Base-by-base conservation (phyloP, 768 basidiomycete species). In the Guyanaporus albipodus region DNA sequence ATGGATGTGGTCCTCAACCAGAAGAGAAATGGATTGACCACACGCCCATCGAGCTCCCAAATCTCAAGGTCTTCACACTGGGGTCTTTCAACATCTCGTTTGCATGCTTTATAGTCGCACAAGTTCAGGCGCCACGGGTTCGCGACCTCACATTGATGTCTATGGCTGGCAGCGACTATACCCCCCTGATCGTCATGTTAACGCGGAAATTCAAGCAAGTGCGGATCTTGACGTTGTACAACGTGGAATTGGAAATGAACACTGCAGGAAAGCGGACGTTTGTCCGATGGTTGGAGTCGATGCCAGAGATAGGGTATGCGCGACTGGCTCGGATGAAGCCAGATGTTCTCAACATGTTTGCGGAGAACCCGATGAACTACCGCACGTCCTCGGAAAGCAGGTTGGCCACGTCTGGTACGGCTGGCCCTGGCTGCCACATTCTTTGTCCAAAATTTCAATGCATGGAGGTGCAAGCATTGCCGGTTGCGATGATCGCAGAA, bases 71-170 rank as follows among this genome's bases (percentile, higher is more conserved):
- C 34, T 67, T 88, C 12, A 67, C 77, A 32, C 52, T 85, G n/a
- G 81, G 80, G 17, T 78, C 81, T 55, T 74, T 80, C 62, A 74
- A 64, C 48, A 58, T 73, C 32, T 33, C 56, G 2, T 83, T 78
- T 60, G 77, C 73, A 15, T 57, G 68, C 38, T 78, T 71, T 58
- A 54, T 78, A 44, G 56, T 78, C 21, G 59, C 68, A 21, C 74
- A 76, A 33, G 67, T 89, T 49, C 55, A 63, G n/a, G 80, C 80
- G 2, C 83, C 84, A 7, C 70, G 76, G 39, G 59, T 85, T 24
- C 70, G 71, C 46, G 78, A 80, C 52, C 64, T 88, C 29, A 79
- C 79, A 4, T 58, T 88, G 21, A 74, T 79, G 73, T 72, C 74
- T 48, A 58, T 83, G 48, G 62, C 54, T 12, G 77, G 75, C 22